A percentile compares a stretch with the other conserved stretches of the same genome.
Evolutionary conservation across 2,329 filamentous ascomycete species (phyloP).

Genomic region (Nemania serpens): DNA sequence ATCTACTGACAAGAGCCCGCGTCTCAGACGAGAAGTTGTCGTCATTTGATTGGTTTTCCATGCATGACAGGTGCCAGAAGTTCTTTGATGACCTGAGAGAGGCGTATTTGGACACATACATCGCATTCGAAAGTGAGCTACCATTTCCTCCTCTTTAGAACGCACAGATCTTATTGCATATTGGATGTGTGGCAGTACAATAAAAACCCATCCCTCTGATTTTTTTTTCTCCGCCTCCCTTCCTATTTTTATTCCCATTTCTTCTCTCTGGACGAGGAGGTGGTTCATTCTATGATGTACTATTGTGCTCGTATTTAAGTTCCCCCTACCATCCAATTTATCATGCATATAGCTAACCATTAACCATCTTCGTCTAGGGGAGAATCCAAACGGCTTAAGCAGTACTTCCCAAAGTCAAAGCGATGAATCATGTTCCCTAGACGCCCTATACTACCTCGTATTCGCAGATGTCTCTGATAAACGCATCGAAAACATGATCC

Average conservation of each 20-base stretch:
- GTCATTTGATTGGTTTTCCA: slow-evolving; percentile 11
- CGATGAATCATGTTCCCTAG: background rate
- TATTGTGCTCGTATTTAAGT: no score
- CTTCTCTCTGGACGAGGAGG: background rate
- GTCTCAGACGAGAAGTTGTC: background rate
- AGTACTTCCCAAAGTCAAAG: no score
- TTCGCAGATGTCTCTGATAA: background rate
- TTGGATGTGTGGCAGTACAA: background rate
- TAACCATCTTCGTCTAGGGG: background rate
- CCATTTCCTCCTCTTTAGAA: background rate
- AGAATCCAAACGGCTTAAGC: background rate
- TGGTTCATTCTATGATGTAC: background rate
- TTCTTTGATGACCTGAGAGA: slow-evolving; percentile 12
- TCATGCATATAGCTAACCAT: background rate
- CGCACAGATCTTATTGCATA: background rate
- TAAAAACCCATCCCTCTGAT: no score
- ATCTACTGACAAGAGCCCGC: background rate
- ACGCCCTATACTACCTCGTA: slow-evolving; percentile 12
- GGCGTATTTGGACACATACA: background rate
- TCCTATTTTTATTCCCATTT: background rate
- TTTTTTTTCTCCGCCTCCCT: no score
- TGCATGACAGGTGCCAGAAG: slow-evolving; percentile 12
- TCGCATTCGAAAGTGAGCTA: background rate
- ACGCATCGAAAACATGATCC: slow-evolving; percentile 6
- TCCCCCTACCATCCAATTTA: background rate